Conservation (phyloP, 2,329 filamentous ascomycete species). For the Fusarium siculi region DNA sequence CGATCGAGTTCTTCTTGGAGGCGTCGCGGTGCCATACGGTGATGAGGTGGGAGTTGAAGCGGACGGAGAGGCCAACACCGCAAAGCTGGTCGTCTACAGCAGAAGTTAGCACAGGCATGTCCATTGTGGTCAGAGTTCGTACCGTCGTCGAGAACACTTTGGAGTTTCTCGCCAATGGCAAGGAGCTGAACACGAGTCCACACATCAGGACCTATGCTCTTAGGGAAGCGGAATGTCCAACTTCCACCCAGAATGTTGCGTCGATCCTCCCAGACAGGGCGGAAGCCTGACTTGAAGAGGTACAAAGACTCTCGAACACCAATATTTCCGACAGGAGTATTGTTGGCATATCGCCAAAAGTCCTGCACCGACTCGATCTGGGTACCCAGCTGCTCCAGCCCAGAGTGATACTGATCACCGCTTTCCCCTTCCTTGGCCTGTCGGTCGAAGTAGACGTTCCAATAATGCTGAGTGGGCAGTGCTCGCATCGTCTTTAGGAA, state of each 20-base stretch:
- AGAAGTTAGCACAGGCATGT: slow-evolving; percentile 17
- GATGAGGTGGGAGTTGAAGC: slow-evolving; percentile 89
- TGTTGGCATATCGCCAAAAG: slow-evolving; percentile 86
- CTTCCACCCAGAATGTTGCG: slow-evolving; percentile 87
- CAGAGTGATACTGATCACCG: slow-evolving; percentile 60
- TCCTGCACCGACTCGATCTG: slow-evolving; percentile 85
- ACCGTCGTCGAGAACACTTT: slow-evolving; percentile 78
- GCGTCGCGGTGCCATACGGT: slow-evolving; percentile 94
- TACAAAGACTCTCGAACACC: slow-evolving; percentile 82
- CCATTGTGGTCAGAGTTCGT: slow-evolving; percentile 42
- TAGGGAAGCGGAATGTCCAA: slow-evolving; percentile 92
- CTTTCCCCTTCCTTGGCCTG: slow-evolving; percentile 52
- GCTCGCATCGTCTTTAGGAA: slow-evolving; percentile 79
- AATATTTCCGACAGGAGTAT: slow-evolving; percentile 79
- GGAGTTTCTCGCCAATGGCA: slow-evolving; percentile 84
- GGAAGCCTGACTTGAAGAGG: slow-evolving; percentile 81
- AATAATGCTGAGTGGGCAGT: slow-evolving; percentile 82
- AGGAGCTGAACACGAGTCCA: slow-evolving; percentile 86
- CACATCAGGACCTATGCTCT: slow-evolving; percentile 75
- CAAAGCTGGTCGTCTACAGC: slow-evolving; percentile 82
- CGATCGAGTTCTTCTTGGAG: slow-evolving; percentile 80
- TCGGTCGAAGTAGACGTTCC: slow-evolving; percentile 77
- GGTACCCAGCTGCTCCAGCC: slow-evolving; percentile 70
- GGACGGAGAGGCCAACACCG: slow-evolving; percentile 85
- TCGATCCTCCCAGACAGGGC: slow-evolving; percentile 84